These are phyloP conservation scores for Alternaria gaisen DNA, from an alignment of 2,329 filamentous ascomycete genomes.

Conservation along the genomic window DNA sequence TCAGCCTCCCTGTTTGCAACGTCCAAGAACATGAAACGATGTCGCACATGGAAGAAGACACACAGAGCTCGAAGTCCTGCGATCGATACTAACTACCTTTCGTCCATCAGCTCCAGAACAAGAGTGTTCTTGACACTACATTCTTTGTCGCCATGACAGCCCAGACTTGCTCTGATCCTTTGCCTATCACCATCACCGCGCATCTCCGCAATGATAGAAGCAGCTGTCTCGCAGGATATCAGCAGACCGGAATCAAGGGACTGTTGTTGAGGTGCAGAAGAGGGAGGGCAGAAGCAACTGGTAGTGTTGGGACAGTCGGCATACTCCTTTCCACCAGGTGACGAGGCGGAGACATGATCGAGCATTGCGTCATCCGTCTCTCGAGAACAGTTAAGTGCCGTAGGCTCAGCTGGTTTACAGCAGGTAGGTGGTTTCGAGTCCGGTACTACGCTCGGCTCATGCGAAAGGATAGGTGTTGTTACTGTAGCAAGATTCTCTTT, in stretches of 20 bases:
- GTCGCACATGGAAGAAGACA: no score
- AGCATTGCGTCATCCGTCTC: neutral
- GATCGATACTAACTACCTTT: constrained; percentile 10
- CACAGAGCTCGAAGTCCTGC: no score
- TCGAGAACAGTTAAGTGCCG: neutral
- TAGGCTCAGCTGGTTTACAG: neutral
- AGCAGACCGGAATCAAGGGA: constrained; percentile 18
- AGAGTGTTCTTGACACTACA: constrained; percentile 37
- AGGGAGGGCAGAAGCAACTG: constrained; percentile 35
- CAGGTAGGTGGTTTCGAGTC: neutral
- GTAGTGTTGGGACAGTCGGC: constrained; percentile 25
- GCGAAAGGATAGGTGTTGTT: neutral
- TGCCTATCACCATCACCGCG: constrained; percentile 34
- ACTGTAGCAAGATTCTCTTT: neutral
- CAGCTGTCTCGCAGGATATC: constrained; percentile 41
- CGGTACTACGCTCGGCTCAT: neutral
- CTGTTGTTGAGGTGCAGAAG: constrained; percentile 2
- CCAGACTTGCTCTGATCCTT: constrained; percentile 29
- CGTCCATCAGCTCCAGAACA: constrained; percentile 38
- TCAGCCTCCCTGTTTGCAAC: no score
- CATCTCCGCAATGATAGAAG: constrained; percentile 41
- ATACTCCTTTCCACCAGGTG: constrained; percentile 7
- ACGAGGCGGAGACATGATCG: constrained; percentile 2
- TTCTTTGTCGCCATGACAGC: constrained; percentile 23
- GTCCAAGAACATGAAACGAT: no score